These are phyloP conservation scores for Magnolia officinalis DNA, from an alignment of 164 flowering plant species.

Conservation along the genomic window DNA sequence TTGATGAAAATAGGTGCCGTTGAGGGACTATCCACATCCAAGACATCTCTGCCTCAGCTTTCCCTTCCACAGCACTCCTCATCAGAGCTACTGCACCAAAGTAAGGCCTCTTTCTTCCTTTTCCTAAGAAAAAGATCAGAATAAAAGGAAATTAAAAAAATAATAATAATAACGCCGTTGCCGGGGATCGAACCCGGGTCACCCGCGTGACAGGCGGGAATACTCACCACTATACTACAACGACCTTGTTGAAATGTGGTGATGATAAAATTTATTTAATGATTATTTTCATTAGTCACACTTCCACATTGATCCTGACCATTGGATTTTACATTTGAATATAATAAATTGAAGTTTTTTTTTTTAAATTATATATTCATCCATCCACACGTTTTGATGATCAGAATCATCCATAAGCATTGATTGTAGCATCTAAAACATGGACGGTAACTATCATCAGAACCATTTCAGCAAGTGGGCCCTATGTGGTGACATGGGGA, in stretches of 20 bases:
- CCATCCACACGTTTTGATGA: no score
- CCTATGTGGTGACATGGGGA: no score
- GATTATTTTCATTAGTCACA: no score
- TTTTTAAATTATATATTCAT: no score
- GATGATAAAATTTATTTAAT: no score
- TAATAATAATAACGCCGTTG: slow-evolving; percentile 29
- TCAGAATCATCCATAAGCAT: no score
- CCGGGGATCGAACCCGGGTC: slow-evolving; percentile 50
- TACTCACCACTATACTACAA: slow-evolving; percentile 45
- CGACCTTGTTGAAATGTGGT: background rate
- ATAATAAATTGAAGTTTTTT: no score
- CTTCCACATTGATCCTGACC: no score
- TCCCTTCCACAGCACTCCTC: slow-evolving; percentile 1
- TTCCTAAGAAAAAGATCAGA: background rate
- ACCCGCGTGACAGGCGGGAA: slow-evolving; percentile 50
- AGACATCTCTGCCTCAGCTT: background rate
- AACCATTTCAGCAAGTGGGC: no score
- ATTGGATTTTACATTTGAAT: no score
- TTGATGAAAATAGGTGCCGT: background rate
- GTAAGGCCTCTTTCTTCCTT: background rate
- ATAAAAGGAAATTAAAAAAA: background rate
- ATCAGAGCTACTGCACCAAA: background rate
- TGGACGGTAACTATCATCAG: no score
- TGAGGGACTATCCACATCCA: slow-evolving; percentile 4
- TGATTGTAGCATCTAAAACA: no score